Conservation (phyloP, 306 rosid species). For the Dryas alaskensis region DNA sequence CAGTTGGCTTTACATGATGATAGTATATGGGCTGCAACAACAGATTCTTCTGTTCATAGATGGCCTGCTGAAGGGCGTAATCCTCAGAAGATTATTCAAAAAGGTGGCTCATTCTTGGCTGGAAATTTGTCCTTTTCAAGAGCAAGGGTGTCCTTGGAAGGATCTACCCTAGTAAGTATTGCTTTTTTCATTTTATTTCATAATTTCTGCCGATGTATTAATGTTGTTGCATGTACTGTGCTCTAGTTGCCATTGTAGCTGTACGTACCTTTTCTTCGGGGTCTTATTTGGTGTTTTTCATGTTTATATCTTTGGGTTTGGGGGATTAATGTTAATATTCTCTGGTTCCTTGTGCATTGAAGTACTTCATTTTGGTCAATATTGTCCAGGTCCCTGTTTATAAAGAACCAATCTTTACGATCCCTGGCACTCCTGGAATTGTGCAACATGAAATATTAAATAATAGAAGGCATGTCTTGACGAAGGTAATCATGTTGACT, state of each 20-base stretch:
- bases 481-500: slow-evolving; percentile 62
- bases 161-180: slow-evolving; percentile 78
- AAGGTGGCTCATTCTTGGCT: slow-evolving; percentile 87
- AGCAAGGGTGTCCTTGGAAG: slow-evolving; percentile 93
- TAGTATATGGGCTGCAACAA: slow-evolving; percentile 85
- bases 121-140: slow-evolving; percentile 95
- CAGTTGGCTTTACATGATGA: slow-evolving; percentile 80
- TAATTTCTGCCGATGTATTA: not conserved
- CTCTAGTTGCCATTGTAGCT: not conserved
- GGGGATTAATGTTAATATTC: slow-evolving; percentile 15
- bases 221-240: not conserved
- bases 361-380: slow-evolving; percentile 26
- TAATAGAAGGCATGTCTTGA: slow-evolving; percentile 91
- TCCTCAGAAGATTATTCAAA: slow-evolving; percentile 82
- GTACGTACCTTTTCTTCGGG: not conserved
- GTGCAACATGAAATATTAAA: slow-evolving; percentile 92
- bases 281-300: slow-evolving; percentile 15
- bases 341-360: slow-evolving; percentile 21
- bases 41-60: slow-evolving; percentile 82
- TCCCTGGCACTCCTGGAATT: slow-evolving; percentile 84
- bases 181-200: slow-evolving; percentile 13
- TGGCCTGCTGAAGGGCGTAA: slow-evolving; percentile 88
- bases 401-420: slow-evolving; percentile 73
- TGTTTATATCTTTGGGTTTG: slow-evolving; percentile 17
- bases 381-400: slow-evolving; percentile 73